Evolutionary conservation across 352 stramenopile species (phyloP), one percentile per base, ranked within the genome.

Genomic region (Pythium folliculosum): DNA sequence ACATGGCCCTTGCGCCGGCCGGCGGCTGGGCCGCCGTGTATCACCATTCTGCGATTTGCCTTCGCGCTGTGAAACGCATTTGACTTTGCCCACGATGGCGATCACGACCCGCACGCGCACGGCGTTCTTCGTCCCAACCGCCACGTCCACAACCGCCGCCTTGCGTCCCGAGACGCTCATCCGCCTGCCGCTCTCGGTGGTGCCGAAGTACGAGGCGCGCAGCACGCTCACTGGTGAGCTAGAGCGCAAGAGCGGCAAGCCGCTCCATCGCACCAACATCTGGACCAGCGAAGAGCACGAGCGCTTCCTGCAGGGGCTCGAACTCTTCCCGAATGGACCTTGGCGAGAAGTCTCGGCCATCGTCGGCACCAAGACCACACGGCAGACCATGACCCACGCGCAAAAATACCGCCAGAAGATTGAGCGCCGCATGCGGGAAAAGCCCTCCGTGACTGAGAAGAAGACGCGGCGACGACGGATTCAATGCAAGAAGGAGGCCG

Each of bases 371-470:
- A 92, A 94, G 63, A 95, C 88, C 8, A 82, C 94, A 8, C 90
- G 96, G 17, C 97, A 99, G 76, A 99, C 98, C 47, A 92, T 92
- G 84, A 92, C 84, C 0, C 84, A 92, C 54, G 84, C 84, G 38
- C 84, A 92, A 25, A 92, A 92, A 73, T 92, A 92, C 70, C 82
- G 84, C 12, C 84, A 92, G 63, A 92, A 92, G 73, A 92, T 92
- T 62, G 76, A 77, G 16, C 76, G 81, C 2, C 73, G 78, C 14
- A 38, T 44, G 32, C 14, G 17, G 19, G 22, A 21, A 40, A 61
- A 61, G 54, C 43, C 43, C 13, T 5, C 19, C 14, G 43, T 49
- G 43, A n/a, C 43, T 2, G 19, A n/a, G n/a, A 51, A 51, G 21
- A 61, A 61, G 54, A 22, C 19, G 12, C 43, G 16, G 19, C 43